Conservation (phyloP, 495 filamentous ascomycete species). For the Daldinia grandis region DNA sequence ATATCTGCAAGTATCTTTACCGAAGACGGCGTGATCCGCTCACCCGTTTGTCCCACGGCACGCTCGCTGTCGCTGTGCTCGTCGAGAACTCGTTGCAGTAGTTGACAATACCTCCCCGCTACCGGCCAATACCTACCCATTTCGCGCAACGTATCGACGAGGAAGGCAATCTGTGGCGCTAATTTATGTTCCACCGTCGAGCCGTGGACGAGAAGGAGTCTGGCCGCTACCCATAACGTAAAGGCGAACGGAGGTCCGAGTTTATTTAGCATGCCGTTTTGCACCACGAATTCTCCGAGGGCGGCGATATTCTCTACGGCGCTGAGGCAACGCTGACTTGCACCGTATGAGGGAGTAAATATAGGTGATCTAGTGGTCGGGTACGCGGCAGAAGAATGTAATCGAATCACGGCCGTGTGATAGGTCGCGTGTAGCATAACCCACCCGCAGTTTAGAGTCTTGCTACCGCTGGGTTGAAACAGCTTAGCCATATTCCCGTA, state of each 20-base stretch:
- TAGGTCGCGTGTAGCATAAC: slow-evolving; percentile 87
- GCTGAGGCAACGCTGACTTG: slow-evolving; percentile 78
- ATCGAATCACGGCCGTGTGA: slow-evolving; percentile 79
- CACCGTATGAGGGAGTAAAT: slow-evolving; percentile 84
- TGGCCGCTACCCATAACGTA: slow-evolving; percentile 90
- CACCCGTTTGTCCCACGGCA: slow-evolving; percentile 59
- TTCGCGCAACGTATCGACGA: slow-evolving; percentile 79
- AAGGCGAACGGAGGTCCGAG: slow-evolving; percentile 90
- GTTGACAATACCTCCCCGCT: slow-evolving; percentile 79
- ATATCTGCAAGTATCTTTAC: slow-evolving; percentile 90
- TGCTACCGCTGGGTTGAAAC: slow-evolving; percentile 69
- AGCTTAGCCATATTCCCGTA: slow-evolving; percentile 81
- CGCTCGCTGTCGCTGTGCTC: slow-evolving; percentile 82
- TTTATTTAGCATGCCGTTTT: slow-evolving; percentile 75
- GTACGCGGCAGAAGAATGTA: slow-evolving; percentile 93
- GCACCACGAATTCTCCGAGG: slow-evolving; percentile 75
- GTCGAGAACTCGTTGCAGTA: slow-evolving; percentile 82
- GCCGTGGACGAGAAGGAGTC: slow-evolving; percentile 84
- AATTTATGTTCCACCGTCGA: slow-evolving; percentile 85
- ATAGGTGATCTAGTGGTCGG: slow-evolving; percentile 85
- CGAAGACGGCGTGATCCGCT: slow-evolving; percentile 78
- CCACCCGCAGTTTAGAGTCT: slow-evolving; percentile 79
- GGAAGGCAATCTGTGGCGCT: slow-evolving; percentile 76
- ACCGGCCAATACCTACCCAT: slow-evolving; percentile 87
- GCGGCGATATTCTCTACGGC: slow-evolving; percentile 86